Conservation (phyloP, 495 filamentous ascomycete species). For the Aspergillus baeticus region DNA sequence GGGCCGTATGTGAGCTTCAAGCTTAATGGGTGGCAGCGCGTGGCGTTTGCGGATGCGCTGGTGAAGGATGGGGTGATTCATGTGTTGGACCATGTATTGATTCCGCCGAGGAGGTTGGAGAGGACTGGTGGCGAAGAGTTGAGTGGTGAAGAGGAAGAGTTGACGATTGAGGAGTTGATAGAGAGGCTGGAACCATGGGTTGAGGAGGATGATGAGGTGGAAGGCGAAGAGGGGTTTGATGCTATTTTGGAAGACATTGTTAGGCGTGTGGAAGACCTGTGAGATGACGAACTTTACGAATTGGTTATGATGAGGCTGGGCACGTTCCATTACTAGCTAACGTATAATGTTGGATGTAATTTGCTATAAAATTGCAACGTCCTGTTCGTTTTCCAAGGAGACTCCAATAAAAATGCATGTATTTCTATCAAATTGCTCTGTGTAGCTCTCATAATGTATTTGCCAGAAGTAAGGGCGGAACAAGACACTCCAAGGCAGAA, state of each 20-base stretch:
- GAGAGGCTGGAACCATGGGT: conserved; percentile 51
- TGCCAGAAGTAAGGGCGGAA: not conserved
- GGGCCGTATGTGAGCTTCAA: conserved; percentile 61
- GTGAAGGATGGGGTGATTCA: conserved; percentile 76
- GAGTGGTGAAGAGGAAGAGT: conserved; percentile 44
- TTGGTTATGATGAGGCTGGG: not conserved
- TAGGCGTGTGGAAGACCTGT: not conserved
- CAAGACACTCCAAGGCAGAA: conserved; percentile 4
- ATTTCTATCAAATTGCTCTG: not conserved
- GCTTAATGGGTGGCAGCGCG: conserved; percentile 64
- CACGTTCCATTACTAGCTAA: not conserved
- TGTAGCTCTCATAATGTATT: not conserved
- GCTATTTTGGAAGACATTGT: not conserved
- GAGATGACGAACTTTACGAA: not conserved
- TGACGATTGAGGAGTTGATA: conserved; percentile 64
- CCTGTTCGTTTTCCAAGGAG: not conserved
- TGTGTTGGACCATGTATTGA: conserved; percentile 64
- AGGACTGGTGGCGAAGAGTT: conserved; percentile 29
- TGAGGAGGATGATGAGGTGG: conserved; percentile 17
- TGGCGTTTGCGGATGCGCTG: conserved; percentile 64
- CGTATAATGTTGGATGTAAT: not conserved
- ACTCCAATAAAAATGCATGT: not conserved
- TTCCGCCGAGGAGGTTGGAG: conserved; percentile 64
- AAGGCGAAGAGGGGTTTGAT: not conserved
- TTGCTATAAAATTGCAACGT: not conserved